Base-by-base conservation (phyloP, 177 flowering plant species). In the Vitis hybrid region DNA sequence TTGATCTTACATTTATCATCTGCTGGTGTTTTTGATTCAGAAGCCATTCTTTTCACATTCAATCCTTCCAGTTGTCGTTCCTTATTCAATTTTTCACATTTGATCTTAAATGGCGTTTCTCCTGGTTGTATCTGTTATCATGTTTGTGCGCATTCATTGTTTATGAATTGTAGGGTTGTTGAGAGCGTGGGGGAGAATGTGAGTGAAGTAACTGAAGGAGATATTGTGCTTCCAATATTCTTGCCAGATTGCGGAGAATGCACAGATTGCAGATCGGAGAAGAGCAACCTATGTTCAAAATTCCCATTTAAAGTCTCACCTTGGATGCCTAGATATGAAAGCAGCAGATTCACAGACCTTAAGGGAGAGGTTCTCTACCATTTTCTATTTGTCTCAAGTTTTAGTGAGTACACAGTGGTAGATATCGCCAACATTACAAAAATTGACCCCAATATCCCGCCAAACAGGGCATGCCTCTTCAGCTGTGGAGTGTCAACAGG, bases 401-500 rank as follows among this genome's bases (percentile, higher is more conserved):
- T 90, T 67, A 71, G 70, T 5, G 89, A 92, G 77, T 90, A 85
- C 39, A 89, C 97, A 2, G 97, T 87, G 66, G 78, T 86, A 1
- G 94, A 92, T 59, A 52, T 80, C 33, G 82, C 83, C 62, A 70
- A 87, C 72, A 19, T 89, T 2, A 79, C 78, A 0, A 92, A 90
- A 61, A 68, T 89, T 29, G 85, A 86, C 18, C 82, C 89, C 48
- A 29, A 75, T 10, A 60, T 83, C 50, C 91, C 95, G 63, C 89
- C 89, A 12, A 76, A 82, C 58, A 80, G 71, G 69, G 91, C 90
- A 2, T 87, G 96, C 82, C 85, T 92, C 29, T 81, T 92, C 14
- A 75, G 94, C 39, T 92, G 97, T 74, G 92, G 94, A 31, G 81
- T 90, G 9, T 83, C 97, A 53, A 90, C 96, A 53, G 97, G 93